Percentiles rank a stretch among this genome's conserved stretches.
Conservation (phyloP, 257 asterid species). For the Forsythia suspensa region DNA sequence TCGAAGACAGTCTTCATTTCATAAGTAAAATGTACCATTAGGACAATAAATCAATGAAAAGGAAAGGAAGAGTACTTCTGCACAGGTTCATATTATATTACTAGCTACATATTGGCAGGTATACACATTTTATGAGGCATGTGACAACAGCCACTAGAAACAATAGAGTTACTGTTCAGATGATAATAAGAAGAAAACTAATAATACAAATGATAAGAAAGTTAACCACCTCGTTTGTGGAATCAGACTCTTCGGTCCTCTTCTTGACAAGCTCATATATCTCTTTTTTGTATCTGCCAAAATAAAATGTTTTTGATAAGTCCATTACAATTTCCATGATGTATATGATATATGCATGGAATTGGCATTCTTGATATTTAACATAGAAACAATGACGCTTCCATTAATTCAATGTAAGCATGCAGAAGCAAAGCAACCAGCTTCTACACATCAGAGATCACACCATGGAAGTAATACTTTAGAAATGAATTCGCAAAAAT, state of each 20-base stretch:
- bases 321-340: background rate
- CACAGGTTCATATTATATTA: conserved; percentile 6
- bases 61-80: background rate
- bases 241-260: conserved; percentile 66
- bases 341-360: conserved; percentile 5
- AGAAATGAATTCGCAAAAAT: background rate
- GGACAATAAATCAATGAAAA: background rate
- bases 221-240: conserved; percentile 58
- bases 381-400: background rate
- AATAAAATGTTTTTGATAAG: conserved; percentile 5
- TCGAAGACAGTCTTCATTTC: too few relatives aligned
- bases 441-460: background rate
- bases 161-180: conserved; percentile 9
- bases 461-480: background rate
- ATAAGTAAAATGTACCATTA: background rate
- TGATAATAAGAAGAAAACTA: conserved; percentile 4
- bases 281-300: conserved; percentile 75
- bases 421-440: too few relatives aligned
- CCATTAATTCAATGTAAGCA: background rate
- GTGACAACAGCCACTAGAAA: conserved; percentile 4
- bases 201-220: conserved; percentile 10
- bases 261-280: conserved; percentile 80
- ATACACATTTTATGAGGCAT: conserved; percentile 9
- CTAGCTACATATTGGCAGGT: conserved; percentile 2
- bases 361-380: background rate